Evolutionary conservation across 2,329 filamentous ascomycete species (phyloP).

Genomic region (Byssoonygena ceratinophila): DNA sequence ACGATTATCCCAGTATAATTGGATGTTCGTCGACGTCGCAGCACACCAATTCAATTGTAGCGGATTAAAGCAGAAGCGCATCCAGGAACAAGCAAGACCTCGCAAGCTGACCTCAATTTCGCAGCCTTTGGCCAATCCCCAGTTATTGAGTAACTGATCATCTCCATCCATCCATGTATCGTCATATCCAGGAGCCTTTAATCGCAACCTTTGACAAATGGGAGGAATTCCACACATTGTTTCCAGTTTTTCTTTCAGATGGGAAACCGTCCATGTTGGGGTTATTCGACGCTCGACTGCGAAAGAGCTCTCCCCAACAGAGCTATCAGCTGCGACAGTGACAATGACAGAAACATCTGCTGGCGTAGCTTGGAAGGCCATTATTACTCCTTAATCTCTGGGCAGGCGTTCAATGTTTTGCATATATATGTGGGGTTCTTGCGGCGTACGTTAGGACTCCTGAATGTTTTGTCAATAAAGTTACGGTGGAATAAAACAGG

Average conservation of each 20-base stretch:
- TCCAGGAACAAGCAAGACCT: no score
- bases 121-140: constrained; percentile 32
- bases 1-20: not conserved
- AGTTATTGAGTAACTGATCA: constrained; percentile 52
- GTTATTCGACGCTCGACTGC: constrained; percentile 83
- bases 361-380: constrained; percentile 31
- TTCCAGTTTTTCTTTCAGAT: constrained; percentile 79
- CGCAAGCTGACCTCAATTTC: constrained; percentile 34
- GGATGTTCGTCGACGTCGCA: no score
- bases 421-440: not conserved
- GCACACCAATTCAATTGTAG: no score
- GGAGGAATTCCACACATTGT: constrained; percentile 87
- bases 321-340: constrained; percentile 23
- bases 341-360: constrained; percentile 33
- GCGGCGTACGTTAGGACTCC: not conserved
- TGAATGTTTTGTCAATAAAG: not conserved
- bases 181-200: constrained; percentile 54
- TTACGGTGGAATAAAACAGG: not conserved
- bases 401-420: not conserved
- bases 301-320: constrained; percentile 25
- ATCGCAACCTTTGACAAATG: constrained; percentile 60
- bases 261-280: constrained; percentile 77
- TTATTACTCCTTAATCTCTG: not conserved
- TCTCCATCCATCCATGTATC: constrained; percentile 58
- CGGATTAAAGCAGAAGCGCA: not conserved